phyloP scores from a whole-genome alignment of 2,329 filamentous ascomycete species.

The Alternaria sp. region DNA sequence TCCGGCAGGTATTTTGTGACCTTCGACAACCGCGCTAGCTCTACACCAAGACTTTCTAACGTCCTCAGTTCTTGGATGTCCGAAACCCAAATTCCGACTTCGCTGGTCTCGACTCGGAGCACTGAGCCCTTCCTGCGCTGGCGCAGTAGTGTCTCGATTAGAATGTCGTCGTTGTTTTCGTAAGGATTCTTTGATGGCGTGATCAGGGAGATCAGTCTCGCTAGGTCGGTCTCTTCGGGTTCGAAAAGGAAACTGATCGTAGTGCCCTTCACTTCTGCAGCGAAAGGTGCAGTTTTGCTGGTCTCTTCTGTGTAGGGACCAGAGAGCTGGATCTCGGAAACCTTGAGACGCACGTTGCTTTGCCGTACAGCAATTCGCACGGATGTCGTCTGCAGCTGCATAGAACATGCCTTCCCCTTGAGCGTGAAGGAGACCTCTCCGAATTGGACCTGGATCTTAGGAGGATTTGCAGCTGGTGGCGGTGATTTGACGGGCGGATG shows the following conservation, averaged over 20 bases:
- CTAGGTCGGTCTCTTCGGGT: conserved; percentile 82
- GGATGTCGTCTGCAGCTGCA: conserved; percentile 79
- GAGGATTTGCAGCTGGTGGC: conserved; percentile 31
- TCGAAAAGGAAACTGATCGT: conserved; percentile 73
- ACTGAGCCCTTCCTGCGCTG: conserved; percentile 89
- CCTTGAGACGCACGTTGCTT: conserved; percentile 74
- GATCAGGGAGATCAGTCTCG: conserved; percentile 82
- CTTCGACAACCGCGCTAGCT: conserved; percentile 82
- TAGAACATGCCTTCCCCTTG: conserved; percentile 78
- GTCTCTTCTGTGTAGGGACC: conserved; percentile 71
- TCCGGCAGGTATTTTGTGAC: conserved; percentile 96
- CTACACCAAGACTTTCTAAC: conserved; percentile 76
- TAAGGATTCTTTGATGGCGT: conserved; percentile 93
- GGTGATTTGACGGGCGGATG: conserved; percentile 30
- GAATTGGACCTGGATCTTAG: conserved; percentile 78
- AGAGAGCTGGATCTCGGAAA: conserved; percentile 77
- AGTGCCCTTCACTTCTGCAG: conserved; percentile 71
- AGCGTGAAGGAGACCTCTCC: conserved; percentile 80
- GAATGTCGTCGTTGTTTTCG: conserved; percentile 88
- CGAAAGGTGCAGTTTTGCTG: conserved; percentile 67
- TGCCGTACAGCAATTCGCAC: conserved; percentile 82
- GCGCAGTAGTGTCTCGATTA: conserved; percentile 88
- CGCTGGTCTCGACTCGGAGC: conserved; percentile 73
- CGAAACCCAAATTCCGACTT: conserved; percentile 68
- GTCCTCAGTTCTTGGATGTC: conserved; percentile 72